Evolutionary conservation across 164 flowering plant species (phyloP).

Genomic region (Akebia trifoliata): DNA sequence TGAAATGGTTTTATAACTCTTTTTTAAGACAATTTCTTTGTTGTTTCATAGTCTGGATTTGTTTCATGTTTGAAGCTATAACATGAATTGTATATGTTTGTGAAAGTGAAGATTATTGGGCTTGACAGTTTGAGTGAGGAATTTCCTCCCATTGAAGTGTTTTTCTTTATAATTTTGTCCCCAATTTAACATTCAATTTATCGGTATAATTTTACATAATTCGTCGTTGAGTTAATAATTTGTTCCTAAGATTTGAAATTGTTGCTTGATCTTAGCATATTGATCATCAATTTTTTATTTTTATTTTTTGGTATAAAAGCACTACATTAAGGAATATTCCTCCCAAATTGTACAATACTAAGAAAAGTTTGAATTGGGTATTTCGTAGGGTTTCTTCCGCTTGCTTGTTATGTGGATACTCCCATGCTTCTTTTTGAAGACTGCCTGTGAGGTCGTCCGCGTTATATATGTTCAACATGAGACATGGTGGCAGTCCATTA

Average conservation of each 20-base stretch:
- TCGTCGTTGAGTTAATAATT: background rate
- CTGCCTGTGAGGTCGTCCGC: constrained; percentile 52
- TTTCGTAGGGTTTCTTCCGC: constrained; percentile 47
- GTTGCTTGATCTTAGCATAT: background rate
- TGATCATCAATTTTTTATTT: background rate
- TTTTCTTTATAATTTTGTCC: background rate
- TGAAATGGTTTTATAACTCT: no score
- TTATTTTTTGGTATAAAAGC: no score
- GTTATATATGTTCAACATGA: constrained; percentile 40
- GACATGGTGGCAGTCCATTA: constrained; percentile 56
- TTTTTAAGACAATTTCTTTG: no score
- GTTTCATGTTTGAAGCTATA: background rate
- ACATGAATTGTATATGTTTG: background rate
- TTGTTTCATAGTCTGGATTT: background rate
- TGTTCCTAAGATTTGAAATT: background rate
- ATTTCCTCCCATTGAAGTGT: no score
- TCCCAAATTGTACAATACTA: background rate
- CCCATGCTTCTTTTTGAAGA: constrained; percentile 63
- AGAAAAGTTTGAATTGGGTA: constrained; percentile 4
- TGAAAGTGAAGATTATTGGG: background rate
- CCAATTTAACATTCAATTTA: background rate
- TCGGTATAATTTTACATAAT: no score
- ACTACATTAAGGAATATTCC: no score
- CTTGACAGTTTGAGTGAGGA: no score
- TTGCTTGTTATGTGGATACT: constrained; percentile 50